Base-by-base conservation (phyloP, 495 filamentous ascomycete species). In the Antarctomyces pellizariae region DNA sequence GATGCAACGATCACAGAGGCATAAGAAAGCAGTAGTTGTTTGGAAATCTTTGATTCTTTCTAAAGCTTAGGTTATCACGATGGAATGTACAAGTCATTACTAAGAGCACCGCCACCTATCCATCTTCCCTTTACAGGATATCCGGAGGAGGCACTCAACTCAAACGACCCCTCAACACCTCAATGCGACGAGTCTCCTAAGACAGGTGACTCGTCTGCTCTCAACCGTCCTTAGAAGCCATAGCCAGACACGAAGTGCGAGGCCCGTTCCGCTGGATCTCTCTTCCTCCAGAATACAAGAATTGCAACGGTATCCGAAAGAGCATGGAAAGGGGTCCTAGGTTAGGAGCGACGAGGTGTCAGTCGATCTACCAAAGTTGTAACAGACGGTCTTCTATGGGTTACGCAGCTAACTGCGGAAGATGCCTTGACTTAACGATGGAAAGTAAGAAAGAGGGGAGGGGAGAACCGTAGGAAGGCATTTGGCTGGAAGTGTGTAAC, bases 371-470 rank as follows among this genome's bases (percentile, higher is more conserved):
- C 84, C 89, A 93, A 75, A 63, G 75, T 68, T 74, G 78, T 97
- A 97, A 97, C 86, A 83, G 84, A 75, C 64, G 34, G 34, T 57
- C 61, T 63, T 67, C 72, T 76, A 89, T 64, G 66, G 36, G 46
- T 42, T 36, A 35, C 43, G 48, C 50, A 51, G 32, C 34, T 34
- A n/a, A 44, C 45, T 50, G 47, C 45, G 50, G 46, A 64, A 75
- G 67, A 61, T 62, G 69, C 67, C 86, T 84, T 97, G 86, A 97
- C 86, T 75, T 75, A 79, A 82, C 62, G 56, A 75, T 90, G 28
- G 33, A 34, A 41, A 12, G 18, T 11, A 16, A 34, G 24, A 26
- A 18, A 30, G 32, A 24, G 29, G 21, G 12, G 29, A 31, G 29
- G 18, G 18, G 37, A 7, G 32, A 36, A 36, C 27, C 29, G 5